These are phyloP conservation scores for Aspergillus puulaauensis DNA, from an alignment of 2,329 filamentous ascomycete species.

Conservation along the genomic window DNA sequence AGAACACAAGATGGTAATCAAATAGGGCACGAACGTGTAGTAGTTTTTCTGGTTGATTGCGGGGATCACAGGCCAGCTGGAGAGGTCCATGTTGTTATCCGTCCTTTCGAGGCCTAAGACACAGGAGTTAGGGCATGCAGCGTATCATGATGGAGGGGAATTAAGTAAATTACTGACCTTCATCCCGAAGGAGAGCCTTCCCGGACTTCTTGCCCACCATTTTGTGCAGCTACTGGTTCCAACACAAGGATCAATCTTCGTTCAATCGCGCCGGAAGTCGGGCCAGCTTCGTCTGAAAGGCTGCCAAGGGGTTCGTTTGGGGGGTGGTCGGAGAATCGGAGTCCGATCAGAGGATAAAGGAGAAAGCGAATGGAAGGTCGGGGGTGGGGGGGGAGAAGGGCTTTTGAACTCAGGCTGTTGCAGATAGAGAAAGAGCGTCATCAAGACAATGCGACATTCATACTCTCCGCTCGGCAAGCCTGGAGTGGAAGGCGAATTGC, in stretches of 20 bases:
- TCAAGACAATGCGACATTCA: conserved; percentile 10
- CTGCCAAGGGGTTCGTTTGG: conserved; percentile 1
- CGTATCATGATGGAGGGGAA: neutral
- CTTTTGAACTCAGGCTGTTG: neutral
- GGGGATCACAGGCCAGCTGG: conserved; percentile 86
- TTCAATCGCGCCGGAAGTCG: neutral
- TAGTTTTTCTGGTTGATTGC: conserved; percentile 99
- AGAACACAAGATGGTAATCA: neutral
- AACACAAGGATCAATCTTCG: neutral
- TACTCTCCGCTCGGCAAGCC: conserved; percentile 6
- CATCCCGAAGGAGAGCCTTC: conserved; percentile 60
- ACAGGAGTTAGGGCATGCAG: conserved; percentile 11
- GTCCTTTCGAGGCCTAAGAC: conserved; percentile 81
- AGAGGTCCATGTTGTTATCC: conserved; percentile 96
- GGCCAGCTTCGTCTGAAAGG: neutral
- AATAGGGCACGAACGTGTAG: conserved; percentile 71
- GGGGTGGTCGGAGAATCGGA: neutral
- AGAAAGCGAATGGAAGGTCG: neutral
- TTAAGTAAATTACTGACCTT: conserved; percentile 41
- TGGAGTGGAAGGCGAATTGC: conserved; percentile 7
- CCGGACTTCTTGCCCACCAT: conserved; percentile 69
- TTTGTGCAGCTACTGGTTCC: conserved; percentile 18
- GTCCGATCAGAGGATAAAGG: neutral
- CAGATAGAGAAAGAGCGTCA: conserved; percentile 9
- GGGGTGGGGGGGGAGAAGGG: neutral